Evolutionary conservation across 805 yeast genomes (phyloP).

Genomic region (Sungouiella thailandica): DNA sequence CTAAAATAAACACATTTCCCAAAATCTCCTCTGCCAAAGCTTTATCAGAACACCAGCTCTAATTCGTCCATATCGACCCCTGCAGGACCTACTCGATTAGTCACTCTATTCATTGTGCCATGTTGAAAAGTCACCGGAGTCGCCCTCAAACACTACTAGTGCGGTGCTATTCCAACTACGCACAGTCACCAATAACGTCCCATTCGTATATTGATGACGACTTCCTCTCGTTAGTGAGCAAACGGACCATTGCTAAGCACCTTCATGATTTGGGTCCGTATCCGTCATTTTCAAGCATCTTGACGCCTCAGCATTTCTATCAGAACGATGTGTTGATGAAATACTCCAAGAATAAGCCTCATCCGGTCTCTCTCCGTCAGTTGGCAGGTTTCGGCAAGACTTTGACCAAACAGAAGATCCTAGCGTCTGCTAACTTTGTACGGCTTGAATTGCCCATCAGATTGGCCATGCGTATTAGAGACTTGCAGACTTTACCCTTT

Average conservation of each 20-base stretch:
- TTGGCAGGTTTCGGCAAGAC: constrained; percentile 84
- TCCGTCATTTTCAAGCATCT: constrained; percentile 36
- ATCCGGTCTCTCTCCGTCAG: constrained; percentile 87
- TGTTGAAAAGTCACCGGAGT: no score
- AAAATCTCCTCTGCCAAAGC: no score
- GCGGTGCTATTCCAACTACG: constrained; percentile 1
- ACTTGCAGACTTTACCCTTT: constrained; percentile 78
- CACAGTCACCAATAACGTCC: constrained; percentile 17
- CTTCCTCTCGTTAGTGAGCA: constrained; percentile 28
- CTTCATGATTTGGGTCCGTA: constrained; percentile 35
- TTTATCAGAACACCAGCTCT: no score
- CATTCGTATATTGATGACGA: constrained; percentile 31
- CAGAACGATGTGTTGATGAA: constrained; percentile 66
- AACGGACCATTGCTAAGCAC: constrained; percentile 25
- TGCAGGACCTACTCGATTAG: no score
- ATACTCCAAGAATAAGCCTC: constrained; percentile 64
- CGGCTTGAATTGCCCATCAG: constrained; percentile 80
- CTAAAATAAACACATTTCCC: no score
- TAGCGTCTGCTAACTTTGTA: constrained; percentile 85
- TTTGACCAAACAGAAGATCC: constrained; percentile 68
- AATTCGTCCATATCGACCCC: no score
- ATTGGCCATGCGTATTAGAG: constrained; percentile 72
- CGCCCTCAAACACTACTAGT: neutral
- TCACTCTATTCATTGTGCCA: no score
- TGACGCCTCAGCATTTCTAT: constrained; percentile 72